phyloP scores from a whole-genome alignment of 306 rosid species.

The Cucurbita argyrosperma region DNA sequence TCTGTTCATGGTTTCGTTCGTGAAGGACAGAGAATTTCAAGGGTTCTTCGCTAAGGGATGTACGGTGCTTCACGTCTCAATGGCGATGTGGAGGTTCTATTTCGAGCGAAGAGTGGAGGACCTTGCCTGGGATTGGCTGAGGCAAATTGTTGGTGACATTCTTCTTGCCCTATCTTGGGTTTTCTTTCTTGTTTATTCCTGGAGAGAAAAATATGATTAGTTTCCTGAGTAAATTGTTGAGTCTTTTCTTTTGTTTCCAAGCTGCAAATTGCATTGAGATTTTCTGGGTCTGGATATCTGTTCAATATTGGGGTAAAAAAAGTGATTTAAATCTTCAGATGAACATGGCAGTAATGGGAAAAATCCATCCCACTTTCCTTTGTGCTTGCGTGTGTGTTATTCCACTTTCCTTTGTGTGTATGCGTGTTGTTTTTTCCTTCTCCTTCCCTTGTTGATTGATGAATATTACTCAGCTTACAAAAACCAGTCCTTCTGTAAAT shows the following conservation, averaged over 20 bases:
- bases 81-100: constrained; percentile 77
- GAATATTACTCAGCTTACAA: background rate
- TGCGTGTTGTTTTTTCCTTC: too few species aligned
- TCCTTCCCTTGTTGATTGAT: background rate
- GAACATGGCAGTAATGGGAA: background rate
- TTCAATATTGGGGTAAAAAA: background rate
- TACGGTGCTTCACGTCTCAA: constrained; percentile 46
- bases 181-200: constrained; percentile 65
- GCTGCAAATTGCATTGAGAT: background rate
- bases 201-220: constrained; percentile 90
- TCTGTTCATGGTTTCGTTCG: constrained; percentile 79
- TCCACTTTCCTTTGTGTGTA: too few species aligned
- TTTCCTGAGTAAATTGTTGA: background rate
- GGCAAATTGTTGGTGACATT: constrained; percentile 79
- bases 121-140: constrained; percentile 83
- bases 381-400: background rate
- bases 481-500: background rate
- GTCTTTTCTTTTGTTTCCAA: background rate
- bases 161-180: constrained; percentile 76
- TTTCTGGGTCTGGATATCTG: background rate
- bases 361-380: background rate
- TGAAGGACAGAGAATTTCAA: constrained; percentile 67
- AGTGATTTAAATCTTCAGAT: background rate
- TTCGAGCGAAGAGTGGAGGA: constrained; percentile 79
- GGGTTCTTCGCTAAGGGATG: constrained; percentile 76